Conservation (phyloP, 257 asterid species). For the Solanum boliviense region DNA sequence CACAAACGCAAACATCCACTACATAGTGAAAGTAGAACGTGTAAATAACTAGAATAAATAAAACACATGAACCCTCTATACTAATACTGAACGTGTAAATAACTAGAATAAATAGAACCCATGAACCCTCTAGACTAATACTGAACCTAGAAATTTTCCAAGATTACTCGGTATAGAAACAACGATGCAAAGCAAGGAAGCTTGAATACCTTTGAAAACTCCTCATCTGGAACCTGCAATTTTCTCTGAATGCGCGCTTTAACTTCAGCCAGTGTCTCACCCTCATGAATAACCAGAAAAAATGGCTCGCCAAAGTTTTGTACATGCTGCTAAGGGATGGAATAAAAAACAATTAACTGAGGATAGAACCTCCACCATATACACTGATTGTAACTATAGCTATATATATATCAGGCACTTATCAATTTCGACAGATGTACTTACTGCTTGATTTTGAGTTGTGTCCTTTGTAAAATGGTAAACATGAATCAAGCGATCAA, state of each 20-base stretch:
- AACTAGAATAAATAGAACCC: neutral
- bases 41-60: neutral
- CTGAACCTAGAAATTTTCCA: neutral
- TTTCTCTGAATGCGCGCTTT: slow-evolving; percentile 14
- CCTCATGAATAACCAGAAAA: slow-evolving; percentile 16
- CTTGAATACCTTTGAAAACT: slow-evolving; percentile 16
- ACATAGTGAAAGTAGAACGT: slow-evolving; percentile 1
- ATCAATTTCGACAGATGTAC: neutral
- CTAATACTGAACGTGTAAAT: neutral
- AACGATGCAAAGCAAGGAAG: neutral
- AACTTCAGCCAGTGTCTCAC: slow-evolving; percentile 9
- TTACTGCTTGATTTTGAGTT: slow-evolving; percentile 16
- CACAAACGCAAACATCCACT: slow-evolving; percentile 74
- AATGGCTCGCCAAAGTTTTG: slow-evolving; percentile 23
- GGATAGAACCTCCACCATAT: neutral
- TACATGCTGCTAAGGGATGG: slow-evolving; percentile 7
- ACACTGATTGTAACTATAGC: neutral
- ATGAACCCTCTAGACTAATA: neutral
- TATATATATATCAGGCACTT: neutral
- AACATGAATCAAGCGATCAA: slow-evolving; percentile 21
- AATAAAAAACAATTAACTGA: neutral
- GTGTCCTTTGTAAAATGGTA: slow-evolving; percentile 16
- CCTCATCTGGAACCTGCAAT: slow-evolving; percentile 20
- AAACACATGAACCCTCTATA: neutral
- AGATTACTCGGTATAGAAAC: neutral